These are phyloP conservation scores for Phanerochaete sordida DNA, from an alignment of 768 basidiomycete species.

Conservation along the genomic window DNA sequence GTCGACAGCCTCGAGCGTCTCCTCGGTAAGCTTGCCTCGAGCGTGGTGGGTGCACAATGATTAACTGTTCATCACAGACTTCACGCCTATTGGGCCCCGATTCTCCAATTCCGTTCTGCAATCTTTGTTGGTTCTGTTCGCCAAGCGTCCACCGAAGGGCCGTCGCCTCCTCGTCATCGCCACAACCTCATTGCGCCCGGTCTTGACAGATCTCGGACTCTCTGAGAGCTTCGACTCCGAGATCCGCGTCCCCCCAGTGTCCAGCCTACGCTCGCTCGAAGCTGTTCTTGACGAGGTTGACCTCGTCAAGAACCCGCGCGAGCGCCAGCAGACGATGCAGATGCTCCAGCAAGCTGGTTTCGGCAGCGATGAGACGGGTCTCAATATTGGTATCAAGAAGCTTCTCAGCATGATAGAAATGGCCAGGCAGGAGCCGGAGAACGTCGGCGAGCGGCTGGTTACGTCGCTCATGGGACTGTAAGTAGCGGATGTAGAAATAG, in stretches of 20 bases:
- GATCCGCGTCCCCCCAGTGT: slow-evolving; percentile 79
- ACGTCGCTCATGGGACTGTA: slow-evolving; percentile 56
- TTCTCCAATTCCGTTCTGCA: slow-evolving; percentile 96
- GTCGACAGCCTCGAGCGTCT: slow-evolving; percentile 93
- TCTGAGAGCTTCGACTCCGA: slow-evolving; percentile 88
- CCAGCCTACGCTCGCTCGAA: slow-evolving; percentile 66
- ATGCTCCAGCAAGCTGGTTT: slow-evolving; percentile 78
- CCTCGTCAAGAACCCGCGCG: slow-evolving; percentile 59
- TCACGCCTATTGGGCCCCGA: slow-evolving; percentile 94
- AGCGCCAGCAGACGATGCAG: slow-evolving; percentile 54
- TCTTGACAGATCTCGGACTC: slow-evolving; percentile 85
- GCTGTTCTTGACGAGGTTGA: slow-evolving; percentile 74
- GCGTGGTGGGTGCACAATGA: background rate
- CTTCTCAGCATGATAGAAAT: slow-evolving; percentile 89
- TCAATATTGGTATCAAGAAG: slow-evolving; percentile 93
- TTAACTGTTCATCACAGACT: slow-evolving; percentile 51
- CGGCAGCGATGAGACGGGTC: slow-evolving; percentile 40
- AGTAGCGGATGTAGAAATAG: background rate
- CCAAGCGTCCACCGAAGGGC: slow-evolving; percentile 89
- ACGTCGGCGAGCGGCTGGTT: slow-evolving; percentile 67
- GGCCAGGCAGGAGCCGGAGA: slow-evolving; percentile 93
- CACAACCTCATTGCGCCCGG: slow-evolving; percentile 84
- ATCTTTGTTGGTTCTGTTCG: slow-evolving; percentile 82
- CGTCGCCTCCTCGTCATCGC: slow-evolving; percentile 90
- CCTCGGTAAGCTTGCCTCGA: slow-evolving; percentile 54